Evolutionary conservation across 148 eudicot species (phyloP), one percentile per base, ranked within the genome.

Genomic region (Chenopodium suecicum): DNA sequence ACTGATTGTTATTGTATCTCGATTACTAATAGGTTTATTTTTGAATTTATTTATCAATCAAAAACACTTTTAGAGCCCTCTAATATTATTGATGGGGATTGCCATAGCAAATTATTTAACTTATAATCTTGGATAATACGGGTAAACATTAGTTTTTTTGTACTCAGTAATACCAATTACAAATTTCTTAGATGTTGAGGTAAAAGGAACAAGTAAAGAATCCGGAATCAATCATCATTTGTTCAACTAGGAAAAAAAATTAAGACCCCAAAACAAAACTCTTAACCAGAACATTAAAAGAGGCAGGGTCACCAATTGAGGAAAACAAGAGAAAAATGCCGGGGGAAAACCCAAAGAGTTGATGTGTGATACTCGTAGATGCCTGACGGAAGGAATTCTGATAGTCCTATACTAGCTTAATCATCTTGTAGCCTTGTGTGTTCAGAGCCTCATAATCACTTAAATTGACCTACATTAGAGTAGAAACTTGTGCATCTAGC

Each of bases 401-500:
- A 67, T 31, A 12, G 32, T 29, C 41, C 50, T 65, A 32, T 32
- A 65, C 64, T 20, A 83, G 77, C 77, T 73, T 48, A 74, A 17
- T 74, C 73, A 62, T 78, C 65, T 63, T 6, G 48, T 41, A 71
- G 70, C 71, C 60, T 77, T 19, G 34, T 32, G 50, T 4, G 9
- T 48, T 63, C 20, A 5, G 47, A 29, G 48, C 70, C 54, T 44
- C 60, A 27, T 23, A 11, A 13, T 77, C 31, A 52, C 69, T 23
- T 4, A 44, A 67, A 73, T 34, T 14, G 23, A 78, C 69, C 81
- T 64, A 78, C 22, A 4, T 23, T 48, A 47, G 34, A 34, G n/a
- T 10, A 54, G 25, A 27, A 58, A 75, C 23, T 1, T 16, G 11
- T 31, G 10, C 17, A 58, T 79, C 84, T 87, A 89, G 54, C 54